Conservation (phyloP, 495 filamentous ascomycete species). For the Penicillium goetzii region DNA sequence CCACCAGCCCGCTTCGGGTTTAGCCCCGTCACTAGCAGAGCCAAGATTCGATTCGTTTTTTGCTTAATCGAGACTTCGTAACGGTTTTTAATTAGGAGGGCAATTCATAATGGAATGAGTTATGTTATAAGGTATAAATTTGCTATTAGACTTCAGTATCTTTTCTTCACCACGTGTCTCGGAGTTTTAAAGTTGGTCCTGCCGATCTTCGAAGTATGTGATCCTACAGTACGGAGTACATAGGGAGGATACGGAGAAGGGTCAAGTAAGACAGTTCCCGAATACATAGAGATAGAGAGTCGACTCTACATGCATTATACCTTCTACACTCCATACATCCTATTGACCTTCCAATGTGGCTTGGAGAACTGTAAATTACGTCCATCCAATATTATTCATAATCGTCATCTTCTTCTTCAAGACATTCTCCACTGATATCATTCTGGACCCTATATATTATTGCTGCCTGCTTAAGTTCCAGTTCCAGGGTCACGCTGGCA, state of each 20-base stretch:
- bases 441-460: not conserved
- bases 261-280: too few relatives aligned
- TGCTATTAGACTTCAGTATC: not conserved
- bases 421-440: not conserved
- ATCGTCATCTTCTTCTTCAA: not conserved
- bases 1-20: slow-evolving; percentile 14
- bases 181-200: not conserved
- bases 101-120: not conserved
- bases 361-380: not conserved
- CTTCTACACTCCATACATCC: too few relatives aligned
- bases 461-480: not conserved
- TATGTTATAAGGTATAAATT: not conserved
- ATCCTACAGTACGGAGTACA: too few relatives aligned
- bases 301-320: too few relatives aligned
- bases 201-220: not conserved
- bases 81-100: not conserved
- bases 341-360: too few relatives aligned
- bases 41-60: not conserved
- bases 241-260: too few relatives aligned
- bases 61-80: slow-evolving; percentile 3
- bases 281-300: too few relatives aligned
- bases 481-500: not conserved
- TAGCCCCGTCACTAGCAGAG: slow-evolving; percentile 4
- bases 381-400: not conserved
- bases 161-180: not conserved